These are phyloP conservation scores for Nothophytophthora sp. DNA, from an alignment of 352 stramenopile genomes.

Conservation along the genomic window DNA sequence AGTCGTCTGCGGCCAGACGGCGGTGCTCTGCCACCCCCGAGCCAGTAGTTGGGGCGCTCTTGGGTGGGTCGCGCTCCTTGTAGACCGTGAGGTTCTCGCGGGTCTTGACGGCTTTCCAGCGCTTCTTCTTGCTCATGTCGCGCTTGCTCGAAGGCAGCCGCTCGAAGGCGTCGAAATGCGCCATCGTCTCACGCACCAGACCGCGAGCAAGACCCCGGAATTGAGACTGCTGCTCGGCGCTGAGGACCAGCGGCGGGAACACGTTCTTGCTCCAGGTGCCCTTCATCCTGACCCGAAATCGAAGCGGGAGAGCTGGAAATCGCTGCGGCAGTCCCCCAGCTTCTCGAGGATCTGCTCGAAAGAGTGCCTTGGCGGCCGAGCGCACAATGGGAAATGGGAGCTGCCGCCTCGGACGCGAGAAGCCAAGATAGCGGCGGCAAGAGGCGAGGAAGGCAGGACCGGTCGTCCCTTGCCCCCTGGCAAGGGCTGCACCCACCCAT, in stretches of 20 bases:
- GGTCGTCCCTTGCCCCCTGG: too few species aligned
- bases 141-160: slow-evolving; percentile 8
- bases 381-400: too few species aligned
- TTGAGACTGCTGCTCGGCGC: slow-evolving; percentile 17
- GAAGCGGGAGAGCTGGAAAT: too few species aligned
- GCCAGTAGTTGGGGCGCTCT: slow-evolving; percentile 22
- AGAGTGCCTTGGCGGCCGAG: too few species aligned
- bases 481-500: too few species aligned
- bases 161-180: slow-evolving; percentile 32
- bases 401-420: too few species aligned
- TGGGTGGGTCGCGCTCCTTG: slow-evolving; percentile 40
- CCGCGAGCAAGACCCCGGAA: slow-evolving; percentile 27
- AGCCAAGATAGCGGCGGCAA: too few species aligned
- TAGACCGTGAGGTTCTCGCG: slow-evolving; percentile 40
- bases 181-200: slow-evolving; percentile 35
- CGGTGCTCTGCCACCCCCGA: slow-evolving; percentile 28
- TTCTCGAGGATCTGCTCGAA: too few species aligned
- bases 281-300: too few species aligned
- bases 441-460: too few species aligned
- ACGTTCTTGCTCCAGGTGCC: slow-evolving; percentile 27
- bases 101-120: slow-evolving; percentile 47
- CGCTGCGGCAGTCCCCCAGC: too few species aligned
- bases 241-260: slow-evolving; percentile 32
- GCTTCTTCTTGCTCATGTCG: slow-evolving; percentile 25
- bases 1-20: slow-evolving; percentile 35